A percentile compares a stretch with the other conserved stretches of the same genome.
phyloP scores from a whole-genome alignment of 2,329 filamentous ascomycete species.

The Trichoderma koningiopsis region DNA sequence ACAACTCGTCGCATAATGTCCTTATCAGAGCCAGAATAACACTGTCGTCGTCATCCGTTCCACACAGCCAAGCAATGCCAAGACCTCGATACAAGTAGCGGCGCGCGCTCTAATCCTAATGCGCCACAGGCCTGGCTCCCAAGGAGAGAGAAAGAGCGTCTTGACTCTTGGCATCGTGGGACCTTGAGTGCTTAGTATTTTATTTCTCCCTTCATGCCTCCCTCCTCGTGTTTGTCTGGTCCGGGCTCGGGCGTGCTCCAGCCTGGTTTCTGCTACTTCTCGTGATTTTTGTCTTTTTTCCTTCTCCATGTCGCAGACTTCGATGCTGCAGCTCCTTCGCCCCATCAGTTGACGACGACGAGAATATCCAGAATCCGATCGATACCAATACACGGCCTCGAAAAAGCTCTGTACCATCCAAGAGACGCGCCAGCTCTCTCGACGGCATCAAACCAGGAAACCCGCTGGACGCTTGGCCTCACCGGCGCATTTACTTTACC shows the following conservation, averaged over 20 bases:
- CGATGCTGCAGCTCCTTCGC: background rate
- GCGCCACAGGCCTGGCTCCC: conserved; percentile 16
- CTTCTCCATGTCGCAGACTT: background rate
- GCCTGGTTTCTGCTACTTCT: background rate
- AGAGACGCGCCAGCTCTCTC: background rate
- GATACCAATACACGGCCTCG: background rate
- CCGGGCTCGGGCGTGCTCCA: background rate
- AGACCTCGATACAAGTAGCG: conserved; percentile 20
- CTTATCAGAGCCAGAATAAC: background rate
- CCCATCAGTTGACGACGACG: conserved; percentile 9
- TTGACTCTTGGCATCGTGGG: conserved; percentile 24
- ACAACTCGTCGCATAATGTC: background rate
- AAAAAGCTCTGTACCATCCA: background rate
- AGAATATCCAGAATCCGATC: background rate
- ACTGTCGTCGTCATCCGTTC: background rate
- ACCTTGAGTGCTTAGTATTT: conserved; percentile 15
- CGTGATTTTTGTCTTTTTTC: background rate
- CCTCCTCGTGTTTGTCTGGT: background rate
- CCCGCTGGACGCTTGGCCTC: background rate
- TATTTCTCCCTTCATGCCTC: conserved; percentile 14
- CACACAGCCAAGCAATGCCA: conserved; percentile 22
- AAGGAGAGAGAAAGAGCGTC: background rate
- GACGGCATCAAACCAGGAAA: background rate
- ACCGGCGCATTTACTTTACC: background rate
- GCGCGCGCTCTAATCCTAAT: conserved; percentile 26